Evolutionary conservation across 306 rosid genomes (phyloP).

Genomic region (Alnus glutinosa): DNA sequence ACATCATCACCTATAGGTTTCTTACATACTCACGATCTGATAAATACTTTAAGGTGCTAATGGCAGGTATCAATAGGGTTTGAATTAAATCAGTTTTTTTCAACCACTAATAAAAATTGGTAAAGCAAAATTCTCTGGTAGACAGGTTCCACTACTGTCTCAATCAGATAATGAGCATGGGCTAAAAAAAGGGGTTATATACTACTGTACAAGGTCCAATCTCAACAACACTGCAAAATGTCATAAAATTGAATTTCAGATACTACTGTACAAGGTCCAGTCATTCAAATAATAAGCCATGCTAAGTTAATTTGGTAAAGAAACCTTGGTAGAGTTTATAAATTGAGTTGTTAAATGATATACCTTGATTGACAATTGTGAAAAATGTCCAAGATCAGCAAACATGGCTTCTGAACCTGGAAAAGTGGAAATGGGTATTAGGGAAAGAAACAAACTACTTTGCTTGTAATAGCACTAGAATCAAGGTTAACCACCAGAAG

Average conservation of each 20-base stretch:
- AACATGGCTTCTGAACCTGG: constrained; percentile 99
- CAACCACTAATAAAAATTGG: background rate
- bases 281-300: background rate
- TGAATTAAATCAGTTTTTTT: background rate
- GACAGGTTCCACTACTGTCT: background rate
- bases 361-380: constrained; percentile 91
- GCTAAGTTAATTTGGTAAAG: background rate
- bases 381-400: constrained; percentile 98
- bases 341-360: constrained; percentile 1
- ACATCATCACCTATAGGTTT: background rate
- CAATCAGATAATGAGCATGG: background rate
- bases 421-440: constrained; percentile 15
- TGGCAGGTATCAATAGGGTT: background rate
- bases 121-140: background rate
- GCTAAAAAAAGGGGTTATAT: background rate
- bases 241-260: background rate
- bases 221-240: constrained; percentile 3
- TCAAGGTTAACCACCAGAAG: constrained; percentile 27
- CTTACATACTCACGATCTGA: background rate
- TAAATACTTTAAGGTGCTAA: background rate
- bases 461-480: constrained; percentile 19
- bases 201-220: background rate
- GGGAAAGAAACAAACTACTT: constrained; percentile 16
- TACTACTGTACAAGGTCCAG: background rate
- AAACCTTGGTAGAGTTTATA: background rate